A percentile compares a stretch with the other conserved stretches of the same genome.
Conservation (phyloP, 2,329 filamentous ascomycete species). For the Monilinia laxa region DNA sequence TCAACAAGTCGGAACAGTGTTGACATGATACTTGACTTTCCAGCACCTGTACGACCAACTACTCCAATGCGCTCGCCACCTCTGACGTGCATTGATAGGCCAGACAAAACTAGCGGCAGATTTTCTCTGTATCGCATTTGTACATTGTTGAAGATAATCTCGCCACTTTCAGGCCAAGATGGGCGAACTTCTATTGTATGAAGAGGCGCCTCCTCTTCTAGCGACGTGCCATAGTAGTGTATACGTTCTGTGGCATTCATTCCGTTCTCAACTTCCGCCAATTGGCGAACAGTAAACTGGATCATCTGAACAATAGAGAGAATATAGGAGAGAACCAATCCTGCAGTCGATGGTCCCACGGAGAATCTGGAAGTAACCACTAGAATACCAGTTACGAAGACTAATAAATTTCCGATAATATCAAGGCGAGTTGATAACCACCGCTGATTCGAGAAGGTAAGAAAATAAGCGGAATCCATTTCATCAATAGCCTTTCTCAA, state of each 20-base stretch:
- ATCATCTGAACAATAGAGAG: slow-evolving; percentile 92
- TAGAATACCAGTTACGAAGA: slow-evolving; percentile 84
- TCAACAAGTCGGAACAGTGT: slow-evolving; percentile 76
- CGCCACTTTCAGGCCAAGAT: slow-evolving; percentile 83
- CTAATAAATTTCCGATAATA: slow-evolving; percentile 76
- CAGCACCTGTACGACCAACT: slow-evolving; percentile 77
- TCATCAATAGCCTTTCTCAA: slow-evolving; percentile 76
- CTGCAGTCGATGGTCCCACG: slow-evolving; percentile 79
- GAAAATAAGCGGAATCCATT: slow-evolving; percentile 92
- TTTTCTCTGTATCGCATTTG: slow-evolving; percentile 75
- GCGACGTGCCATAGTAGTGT: slow-evolving; percentile 80
- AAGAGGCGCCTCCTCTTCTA: slow-evolving; percentile 86
- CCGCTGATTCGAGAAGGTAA: slow-evolving; percentile 93
- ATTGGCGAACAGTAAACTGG: slow-evolving; percentile 89
- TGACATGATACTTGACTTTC: slow-evolving; percentile 82
- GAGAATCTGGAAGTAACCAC: slow-evolving; percentile 89
- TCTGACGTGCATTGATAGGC: slow-evolving; percentile 67
- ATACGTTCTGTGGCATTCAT: slow-evolving; percentile 96
- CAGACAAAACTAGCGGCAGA: slow-evolving; percentile 70
- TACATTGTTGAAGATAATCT: slow-evolving; percentile 73
- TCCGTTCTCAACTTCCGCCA: slow-evolving; percentile 94
- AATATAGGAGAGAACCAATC: slow-evolving; percentile 90
- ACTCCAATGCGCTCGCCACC: slow-evolving; percentile 80
- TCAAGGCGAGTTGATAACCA: slow-evolving; percentile 89
- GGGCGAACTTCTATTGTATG: slow-evolving; percentile 71